phyloP scores from a whole-genome alignment of 2,329 filamentous ascomycete species.

The Didymella sp. region DNA sequence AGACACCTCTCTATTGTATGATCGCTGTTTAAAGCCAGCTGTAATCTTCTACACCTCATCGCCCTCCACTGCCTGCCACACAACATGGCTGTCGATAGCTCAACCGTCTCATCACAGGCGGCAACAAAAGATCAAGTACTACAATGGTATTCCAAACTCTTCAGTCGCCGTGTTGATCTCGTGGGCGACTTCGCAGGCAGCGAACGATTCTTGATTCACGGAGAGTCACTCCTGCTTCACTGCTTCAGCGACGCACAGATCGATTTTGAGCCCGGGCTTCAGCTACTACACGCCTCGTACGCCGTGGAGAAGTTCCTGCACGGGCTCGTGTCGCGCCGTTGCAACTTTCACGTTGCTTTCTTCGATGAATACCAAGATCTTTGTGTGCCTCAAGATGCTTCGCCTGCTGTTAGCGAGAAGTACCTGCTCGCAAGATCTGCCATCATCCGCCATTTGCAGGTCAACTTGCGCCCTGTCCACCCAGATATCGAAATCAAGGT shows the following conservation, averaged over 20 bases:
- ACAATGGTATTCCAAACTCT: slow-evolving; percentile 47
- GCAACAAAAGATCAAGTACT: slow-evolving; percentile 35
- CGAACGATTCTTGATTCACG: slow-evolving; percentile 75
- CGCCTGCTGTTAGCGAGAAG: slow-evolving; percentile 52
- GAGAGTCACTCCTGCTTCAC: slow-evolving; percentile 72
- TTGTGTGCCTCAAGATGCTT: slow-evolving; percentile 60
- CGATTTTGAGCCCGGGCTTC: slow-evolving; percentile 70
- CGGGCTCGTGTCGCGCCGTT: slow-evolving; percentile 67
- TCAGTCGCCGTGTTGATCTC: slow-evolving; percentile 55
- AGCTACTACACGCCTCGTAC: slow-evolving; percentile 74
- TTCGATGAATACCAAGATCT: slow-evolving; percentile 65
- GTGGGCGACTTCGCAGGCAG: slow-evolving; percentile 78
- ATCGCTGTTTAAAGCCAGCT: slow-evolving; percentile 15
- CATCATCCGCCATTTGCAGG: slow-evolving; percentile 68
- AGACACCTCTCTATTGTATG: slow-evolving; percentile 14
- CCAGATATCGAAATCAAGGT: slow-evolving; percentile 55
- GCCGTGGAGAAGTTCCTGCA: slow-evolving; percentile 71
- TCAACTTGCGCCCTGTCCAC: slow-evolving; percentile 51
- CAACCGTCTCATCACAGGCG: slow-evolving; percentile 20
- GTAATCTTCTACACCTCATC: slow-evolving; percentile 8
- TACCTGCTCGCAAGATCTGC: slow-evolving; percentile 68
- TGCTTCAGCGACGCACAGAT: slow-evolving; percentile 68
- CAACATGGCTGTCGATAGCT: slow-evolving; percentile 33
- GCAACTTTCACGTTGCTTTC: slow-evolving; percentile 75
- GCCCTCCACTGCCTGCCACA: slow-evolving; percentile 7